Base-by-base conservation (phyloP, 345 rosid species). In the Camelina laxa region DNA sequence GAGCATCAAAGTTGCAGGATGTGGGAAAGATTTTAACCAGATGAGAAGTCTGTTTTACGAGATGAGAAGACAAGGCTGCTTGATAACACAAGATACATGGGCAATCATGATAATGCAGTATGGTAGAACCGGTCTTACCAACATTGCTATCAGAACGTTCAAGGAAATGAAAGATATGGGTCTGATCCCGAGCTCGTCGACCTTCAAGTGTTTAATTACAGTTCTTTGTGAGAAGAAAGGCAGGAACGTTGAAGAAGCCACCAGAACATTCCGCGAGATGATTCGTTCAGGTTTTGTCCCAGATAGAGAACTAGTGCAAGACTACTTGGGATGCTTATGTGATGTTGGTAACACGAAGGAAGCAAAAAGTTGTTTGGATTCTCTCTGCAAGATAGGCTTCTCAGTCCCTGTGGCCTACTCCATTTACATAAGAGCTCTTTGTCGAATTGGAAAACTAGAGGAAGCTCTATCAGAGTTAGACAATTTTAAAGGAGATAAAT, bases 51-150 rank as follows among this genome's bases (percentile, higher is more conserved):
- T 89, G 53, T 93, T 89, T 69, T 79, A 80, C 75, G 96, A 88
- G 69, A 89, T 88, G 98, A 91, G 80, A 81, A 86, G 98, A 81
- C 87, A 83, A 17, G 82, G 84, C 20, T 84, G 76, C 82, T 30
- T 45, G 50, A 72, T 86, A 80, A 84, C 93, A 75, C 82, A 89
- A 33, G 86, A 88, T 69, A 86, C 97, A 53, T 91, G 97, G 97
- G 78, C 88, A 61, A 91, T 93, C 83, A 85, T 93, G 90, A 87
- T 89, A 78, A 85, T 93, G 92, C 89, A 85, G 75, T 91, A 93
- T 47, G 98, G 97, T 44, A 84, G 92, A 78, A 80, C 83, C 3
- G 97, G 98, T 69, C 84, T 93, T 15, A 91, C 98, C 7, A 81
- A 91, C 38, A 89, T 89, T 9, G 93, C 92, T 57, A 62, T 88